A percentile compares a stretch with the other conserved stretches of the same genome.
These are phyloP conservation scores for Setaria italica DNA, from an alignment of 202 grass and related monocot species.

Conservation along the genomic window DNA sequence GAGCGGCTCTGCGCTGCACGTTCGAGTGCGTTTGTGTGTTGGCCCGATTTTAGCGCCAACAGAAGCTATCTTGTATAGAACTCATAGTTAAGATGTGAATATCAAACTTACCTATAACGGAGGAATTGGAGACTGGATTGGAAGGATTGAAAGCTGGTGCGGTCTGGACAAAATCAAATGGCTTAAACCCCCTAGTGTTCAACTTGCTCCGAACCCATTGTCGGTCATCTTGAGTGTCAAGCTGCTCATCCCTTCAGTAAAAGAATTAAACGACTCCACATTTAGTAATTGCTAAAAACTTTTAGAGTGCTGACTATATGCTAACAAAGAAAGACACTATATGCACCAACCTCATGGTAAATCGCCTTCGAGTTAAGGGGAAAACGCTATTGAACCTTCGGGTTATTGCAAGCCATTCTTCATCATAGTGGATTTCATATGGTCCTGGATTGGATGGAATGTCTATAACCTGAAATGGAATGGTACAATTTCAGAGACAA, in stretches of 20 bases:
- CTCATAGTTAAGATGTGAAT: conserved; percentile 17
- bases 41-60: no score
- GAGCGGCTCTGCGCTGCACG: no score
- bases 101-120: conserved; percentile 52
- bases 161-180: conserved; percentile 85
- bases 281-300: conserved; percentile 38
- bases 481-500: conserved; percentile 39
- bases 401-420: conserved; percentile 96
- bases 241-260: conserved; percentile 60
- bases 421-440: conserved; percentile 89
- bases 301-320: conserved; percentile 3
- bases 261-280: conserved; percentile 31
- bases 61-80: background rate
- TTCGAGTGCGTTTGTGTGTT: no score
- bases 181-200: conserved; percentile 69
- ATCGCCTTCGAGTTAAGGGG: conserved; percentile 53
- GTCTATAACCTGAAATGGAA: conserved; percentile 78
- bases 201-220: conserved; percentile 79
- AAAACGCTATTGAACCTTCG: conserved; percentile 75
- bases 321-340: conserved; percentile 37
- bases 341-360: conserved; percentile 48
- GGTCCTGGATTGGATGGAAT: conserved; percentile 80
- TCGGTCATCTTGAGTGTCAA: conserved; percentile 65
- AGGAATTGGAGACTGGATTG: conserved; percentile 28
- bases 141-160: conserved; percentile 66